Evolutionary conservation across 768 basidiomycete species (phyloP).

Genomic region (Kwoniella botswanensis): DNA sequence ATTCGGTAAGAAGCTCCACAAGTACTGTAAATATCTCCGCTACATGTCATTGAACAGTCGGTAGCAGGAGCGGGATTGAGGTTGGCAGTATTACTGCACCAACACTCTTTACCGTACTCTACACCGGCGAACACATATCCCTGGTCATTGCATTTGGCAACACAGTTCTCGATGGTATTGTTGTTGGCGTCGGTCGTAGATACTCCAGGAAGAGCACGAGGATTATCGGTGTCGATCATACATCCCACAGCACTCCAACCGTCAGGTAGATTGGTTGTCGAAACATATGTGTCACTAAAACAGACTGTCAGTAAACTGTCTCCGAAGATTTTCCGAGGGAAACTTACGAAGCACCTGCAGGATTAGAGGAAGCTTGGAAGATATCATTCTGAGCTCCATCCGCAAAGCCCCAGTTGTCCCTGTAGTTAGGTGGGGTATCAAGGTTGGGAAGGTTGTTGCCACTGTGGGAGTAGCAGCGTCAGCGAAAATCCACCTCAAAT

Average conservation of each 20-base stretch:
- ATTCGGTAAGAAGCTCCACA: slow-evolving; percentile 28
- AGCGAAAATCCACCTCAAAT: not conserved
- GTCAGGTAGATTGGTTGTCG: slow-evolving; percentile 20
- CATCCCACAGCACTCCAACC: slow-evolving; percentile 31
- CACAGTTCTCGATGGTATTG: slow-evolving; percentile 34
- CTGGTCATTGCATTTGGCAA: slow-evolving; percentile 22
- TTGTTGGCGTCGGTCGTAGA: slow-evolving; percentile 17
- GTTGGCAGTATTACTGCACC: slow-evolving; percentile 24
- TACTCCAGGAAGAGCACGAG: slow-evolving; percentile 38
- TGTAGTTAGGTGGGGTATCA: slow-evolving; percentile 61
- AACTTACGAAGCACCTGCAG: slow-evolving; percentile 10
- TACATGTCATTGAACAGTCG: slow-evolving; percentile 33
- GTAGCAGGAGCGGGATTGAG: slow-evolving; percentile 14
- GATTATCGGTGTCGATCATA: slow-evolving; percentile 16
- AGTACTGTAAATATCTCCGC: slow-evolving; percentile 20
- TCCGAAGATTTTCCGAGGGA: not conserved
- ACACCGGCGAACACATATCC: slow-evolving; percentile 37
- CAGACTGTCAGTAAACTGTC: not conserved
- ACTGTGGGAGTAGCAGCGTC: not conserved
- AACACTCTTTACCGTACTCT: slow-evolving; percentile 32
- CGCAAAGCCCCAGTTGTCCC: slow-evolving; percentile 70
- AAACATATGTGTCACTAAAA: not conserved
- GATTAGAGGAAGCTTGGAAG: slow-evolving; percentile 58
- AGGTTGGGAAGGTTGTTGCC: slow-evolving; percentile 35
- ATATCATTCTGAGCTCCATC: slow-evolving; percentile 78